phyloP scores from a whole-genome alignment of 306 rosid genomes.

The Biancaea sappan region DNA sequence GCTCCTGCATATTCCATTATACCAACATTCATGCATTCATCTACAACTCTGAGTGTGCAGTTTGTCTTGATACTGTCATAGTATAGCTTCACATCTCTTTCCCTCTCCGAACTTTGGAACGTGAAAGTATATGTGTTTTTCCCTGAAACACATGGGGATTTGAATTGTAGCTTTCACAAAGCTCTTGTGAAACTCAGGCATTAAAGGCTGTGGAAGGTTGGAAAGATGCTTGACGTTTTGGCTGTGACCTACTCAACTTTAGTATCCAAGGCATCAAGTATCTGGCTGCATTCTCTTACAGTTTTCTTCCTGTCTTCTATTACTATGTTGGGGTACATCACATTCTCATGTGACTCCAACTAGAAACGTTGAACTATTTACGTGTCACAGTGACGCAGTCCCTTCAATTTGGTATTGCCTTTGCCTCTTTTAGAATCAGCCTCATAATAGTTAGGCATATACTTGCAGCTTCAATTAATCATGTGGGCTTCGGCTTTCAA shows the following conservation, averaged over 20 bases:
- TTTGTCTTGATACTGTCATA: background rate
- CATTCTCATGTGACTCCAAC: conserved; percentile 62
- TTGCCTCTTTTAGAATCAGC: conserved; percentile 33
- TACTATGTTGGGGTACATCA: conserved; percentile 28
- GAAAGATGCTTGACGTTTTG: conserved; percentile 59
- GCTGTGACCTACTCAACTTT: conserved; percentile 56
- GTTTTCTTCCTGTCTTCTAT: conserved; percentile 48
- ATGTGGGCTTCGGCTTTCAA: background rate
- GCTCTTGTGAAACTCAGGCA: conserved; percentile 36
- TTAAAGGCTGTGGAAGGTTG: conserved; percentile 46
- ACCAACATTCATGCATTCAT: background rate
- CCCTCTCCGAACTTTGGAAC: background rate
- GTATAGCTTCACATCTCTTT: too few species aligned
- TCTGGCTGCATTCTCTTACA: conserved; percentile 64
- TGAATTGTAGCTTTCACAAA: conserved; percentile 43
- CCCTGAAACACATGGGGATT: conserved; percentile 38
- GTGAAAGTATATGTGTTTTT: conserved; percentile 10
- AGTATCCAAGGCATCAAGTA: conserved; percentile 56
- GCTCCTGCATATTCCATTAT: conserved; percentile 23
- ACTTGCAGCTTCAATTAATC: conserved; percentile 21
- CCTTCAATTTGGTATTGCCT: conserved; percentile 11
- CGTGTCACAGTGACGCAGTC: conserved; percentile 27
- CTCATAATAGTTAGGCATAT: conserved; percentile 29
- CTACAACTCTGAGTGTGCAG: conserved; percentile 26
- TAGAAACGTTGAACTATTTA: conserved; percentile 32